These are phyloP conservation scores for Cladosporium phlei DNA, from an alignment of 2,329 filamentous ascomycete genomes.

Conservation along the genomic window DNA sequence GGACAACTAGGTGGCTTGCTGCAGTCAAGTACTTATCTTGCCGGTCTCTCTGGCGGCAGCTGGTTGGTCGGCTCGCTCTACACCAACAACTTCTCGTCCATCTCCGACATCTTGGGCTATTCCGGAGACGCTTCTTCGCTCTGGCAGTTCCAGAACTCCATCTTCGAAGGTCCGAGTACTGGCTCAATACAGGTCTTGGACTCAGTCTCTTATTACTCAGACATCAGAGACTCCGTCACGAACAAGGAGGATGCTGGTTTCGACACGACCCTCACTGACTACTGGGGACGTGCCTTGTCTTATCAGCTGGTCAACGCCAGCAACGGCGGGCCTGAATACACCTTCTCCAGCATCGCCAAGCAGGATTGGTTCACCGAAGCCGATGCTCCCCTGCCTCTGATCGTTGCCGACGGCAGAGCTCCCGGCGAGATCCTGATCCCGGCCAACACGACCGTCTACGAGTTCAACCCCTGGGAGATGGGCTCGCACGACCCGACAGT, in stretches of 20 bases:
- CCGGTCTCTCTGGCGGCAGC: constrained; percentile 74
- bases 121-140: constrained; percentile 41
- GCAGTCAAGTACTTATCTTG: constrained; percentile 74
- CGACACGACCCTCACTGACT: constrained; percentile 73
- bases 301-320: constrained; percentile 77
- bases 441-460: constrained; percentile 69
- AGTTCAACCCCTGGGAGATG: constrained; percentile 76
- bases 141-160: constrained; percentile 61
- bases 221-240: constrained; percentile 54
- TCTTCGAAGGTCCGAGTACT: constrained; percentile 54
- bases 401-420: constrained; percentile 64
- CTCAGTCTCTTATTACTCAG: constrained; percentile 58
- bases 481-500: constrained; percentile 71
- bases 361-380: constrained; percentile 59
- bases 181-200: constrained; percentile 50
- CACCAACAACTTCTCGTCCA: constrained; percentile 70
- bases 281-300: constrained; percentile 79
- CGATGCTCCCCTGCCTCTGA: constrained; percentile 65
- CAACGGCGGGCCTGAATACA: constrained; percentile 69
- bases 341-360: constrained; percentile 73
- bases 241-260: constrained; percentile 62
- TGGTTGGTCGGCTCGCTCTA: constrained; percentile 83
- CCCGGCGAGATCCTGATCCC: constrained; percentile 59
- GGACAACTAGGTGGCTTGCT: constrained; percentile 76
- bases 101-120: constrained; percentile 51